Evolutionary conservation across 1,284 basidiomycete species (phyloP).

Genomic region (Sporisorium scitamineum): DNA sequence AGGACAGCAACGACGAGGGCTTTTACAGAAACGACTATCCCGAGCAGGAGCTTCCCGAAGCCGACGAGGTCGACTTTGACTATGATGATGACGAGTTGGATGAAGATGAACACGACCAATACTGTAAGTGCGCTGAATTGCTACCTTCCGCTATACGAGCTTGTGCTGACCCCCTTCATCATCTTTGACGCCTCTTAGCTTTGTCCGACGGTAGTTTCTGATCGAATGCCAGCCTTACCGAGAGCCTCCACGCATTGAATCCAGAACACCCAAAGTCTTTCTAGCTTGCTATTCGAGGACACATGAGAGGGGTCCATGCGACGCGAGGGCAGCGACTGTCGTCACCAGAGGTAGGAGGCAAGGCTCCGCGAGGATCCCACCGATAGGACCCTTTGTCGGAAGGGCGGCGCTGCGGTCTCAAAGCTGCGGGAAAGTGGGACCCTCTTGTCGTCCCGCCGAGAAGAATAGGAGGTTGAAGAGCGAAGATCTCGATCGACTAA

Average conservation of each 20-base stretch:
- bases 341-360: too few relatives aligned
- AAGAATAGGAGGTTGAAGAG: too few relatives aligned
- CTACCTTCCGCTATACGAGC: too few relatives aligned
- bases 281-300: background rate
- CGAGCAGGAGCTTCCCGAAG: conserved; percentile 57
- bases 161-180: background rate
- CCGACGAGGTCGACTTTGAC: conserved; percentile 54
- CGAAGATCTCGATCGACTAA: background rate
- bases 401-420: too few relatives aligned
- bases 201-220: conserved; percentile 36
- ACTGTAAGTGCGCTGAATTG: conserved; percentile 31
- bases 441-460: background rate
- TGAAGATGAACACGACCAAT: conserved; percentile 42
- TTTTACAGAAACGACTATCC: conserved; percentile 67
- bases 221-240: background rate
- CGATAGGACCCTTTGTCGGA: background rate
- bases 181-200: conserved; percentile 6
- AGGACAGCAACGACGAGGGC: conserved; percentile 68
- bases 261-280: background rate
- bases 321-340: background rate
- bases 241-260: background rate
- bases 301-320: background rate
- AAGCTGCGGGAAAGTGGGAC: too few relatives aligned
- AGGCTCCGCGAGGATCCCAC: too few relatives aligned
- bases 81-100: conserved; percentile 42